These are phyloP conservation scores for Albugo laibachii DNA, from an alignment of 352 stramenopile genomes.

Conservation along the genomic window DNA sequence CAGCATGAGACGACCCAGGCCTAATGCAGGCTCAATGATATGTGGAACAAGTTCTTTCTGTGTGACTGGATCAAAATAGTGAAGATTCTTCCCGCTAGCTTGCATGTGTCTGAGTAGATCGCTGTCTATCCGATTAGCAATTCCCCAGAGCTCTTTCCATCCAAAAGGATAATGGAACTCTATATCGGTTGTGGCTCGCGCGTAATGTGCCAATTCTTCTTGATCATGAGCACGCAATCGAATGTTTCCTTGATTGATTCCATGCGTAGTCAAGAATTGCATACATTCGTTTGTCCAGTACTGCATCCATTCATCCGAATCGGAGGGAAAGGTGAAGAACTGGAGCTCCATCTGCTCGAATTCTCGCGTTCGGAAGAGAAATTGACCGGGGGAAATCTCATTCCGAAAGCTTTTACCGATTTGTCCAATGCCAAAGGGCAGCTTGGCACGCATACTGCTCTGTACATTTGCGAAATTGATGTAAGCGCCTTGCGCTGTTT, in stretches of 20 bases:
- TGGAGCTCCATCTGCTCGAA: slow-evolving; percentile 96
- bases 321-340: slow-evolving; percentile 55
- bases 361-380: slow-evolving; percentile 93
- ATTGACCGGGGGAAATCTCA: slow-evolving; percentile 94
- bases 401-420: slow-evolving; percentile 98
- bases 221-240: slow-evolving; percentile 82
- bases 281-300: slow-evolving; percentile 89
- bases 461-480: slow-evolving; percentile 95
- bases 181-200: slow-evolving; percentile 91
- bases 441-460: slow-evolving; percentile 78
- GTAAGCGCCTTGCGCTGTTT: slow-evolving; percentile 97
- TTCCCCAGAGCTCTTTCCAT: slow-evolving; percentile 90
- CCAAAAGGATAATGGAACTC: slow-evolving; percentile 96
- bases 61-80: slow-evolving; percentile 31
- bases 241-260: slow-evolving; percentile 79
- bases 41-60: slow-evolving; percentile 87
- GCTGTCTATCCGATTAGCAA: slow-evolving; percentile 91
- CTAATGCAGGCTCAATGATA: slow-evolving; percentile 85
- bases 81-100: slow-evolving; percentile 80
- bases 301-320: slow-evolving; percentile 57
- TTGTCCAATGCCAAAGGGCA: slow-evolving; percentile 92
- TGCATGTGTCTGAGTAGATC: slow-evolving; percentile 92
- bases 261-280: slow-evolving; percentile 78
- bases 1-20: slow-evolving; percentile 84
- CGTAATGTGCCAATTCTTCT: slow-evolving; percentile 93